Conservation (phyloP, 768 basidiomycete genomes). For the Leucogyrophana mollusca region DNA sequence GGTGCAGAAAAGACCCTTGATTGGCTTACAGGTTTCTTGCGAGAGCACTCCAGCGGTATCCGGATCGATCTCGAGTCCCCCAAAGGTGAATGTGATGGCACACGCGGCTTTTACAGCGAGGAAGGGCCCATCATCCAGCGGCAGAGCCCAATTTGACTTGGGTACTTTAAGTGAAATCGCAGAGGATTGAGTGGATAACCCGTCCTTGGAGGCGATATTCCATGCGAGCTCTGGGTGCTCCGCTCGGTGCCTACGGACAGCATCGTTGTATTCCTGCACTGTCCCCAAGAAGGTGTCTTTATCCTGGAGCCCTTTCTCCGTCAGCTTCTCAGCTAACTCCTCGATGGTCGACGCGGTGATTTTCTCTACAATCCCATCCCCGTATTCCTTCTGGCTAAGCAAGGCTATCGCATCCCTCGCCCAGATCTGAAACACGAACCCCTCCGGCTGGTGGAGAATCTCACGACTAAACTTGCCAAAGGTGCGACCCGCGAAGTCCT, state of each 20-base stretch:
- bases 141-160: slow-evolving; percentile 70
- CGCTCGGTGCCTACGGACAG: slow-evolving; percentile 36
- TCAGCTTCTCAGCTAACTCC: slow-evolving; percentile 50
- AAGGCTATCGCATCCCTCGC: slow-evolving; percentile 43
- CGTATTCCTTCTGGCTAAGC: slow-evolving; percentile 66
- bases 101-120: slow-evolving; percentile 67
- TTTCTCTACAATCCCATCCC: slow-evolving; percentile 57
- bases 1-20: slow-evolving; percentile 59
- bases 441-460: slow-evolving; percentile 56
- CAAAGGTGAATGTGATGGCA: slow-evolving; percentile 74
- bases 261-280: slow-evolving; percentile 48
- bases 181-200: slow-evolving; percentile 50
- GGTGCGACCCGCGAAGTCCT: slow-evolving; percentile 70
- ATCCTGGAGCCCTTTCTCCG: slow-evolving; percentile 44
- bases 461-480: slow-evolving; percentile 67
- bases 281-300: slow-evolving; percentile 43
- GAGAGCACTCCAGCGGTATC: slow-evolving; percentile 51
- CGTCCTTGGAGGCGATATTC: slow-evolving; percentile 68
- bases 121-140: slow-evolving; percentile 52
- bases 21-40: slow-evolving; percentile 35
- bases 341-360: slow-evolving; percentile 45
- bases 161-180: slow-evolving; percentile 36
- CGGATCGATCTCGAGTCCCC: slow-evolving; percentile 61
- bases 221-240: slow-evolving; percentile 40
- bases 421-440: slow-evolving; percentile 66